A percentile compares a stretch with the other conserved stretches of the same genome.
Evolutionary conservation across 2,329 filamentous ascomycete genomes (phyloP).

Genomic region (Piedraia hortae): DNA sequence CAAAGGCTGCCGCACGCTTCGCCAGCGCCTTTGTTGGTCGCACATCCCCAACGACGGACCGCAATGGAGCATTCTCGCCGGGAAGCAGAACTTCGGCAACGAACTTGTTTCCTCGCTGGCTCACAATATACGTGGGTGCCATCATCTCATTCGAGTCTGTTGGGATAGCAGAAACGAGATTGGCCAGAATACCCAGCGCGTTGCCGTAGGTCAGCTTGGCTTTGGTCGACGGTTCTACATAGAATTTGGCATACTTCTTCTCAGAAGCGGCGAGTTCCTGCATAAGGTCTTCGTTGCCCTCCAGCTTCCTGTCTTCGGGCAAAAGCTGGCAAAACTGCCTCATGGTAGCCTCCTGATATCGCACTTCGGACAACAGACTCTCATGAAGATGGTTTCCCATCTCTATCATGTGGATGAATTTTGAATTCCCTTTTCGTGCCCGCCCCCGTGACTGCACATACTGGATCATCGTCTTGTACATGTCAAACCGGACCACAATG

Average conservation of each 20-base stretch:
- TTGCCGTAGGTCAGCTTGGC: slow-evolving; percentile 56
- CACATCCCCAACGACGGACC: slow-evolving; percentile 32
- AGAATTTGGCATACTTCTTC: slow-evolving; percentile 17
- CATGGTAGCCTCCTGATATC: slow-evolving; percentile 31
- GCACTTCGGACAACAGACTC: slow-evolving; percentile 29
- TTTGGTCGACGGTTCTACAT: slow-evolving; percentile 36
- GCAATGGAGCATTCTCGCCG: slow-evolving; percentile 41
- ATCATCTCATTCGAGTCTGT: slow-evolving; percentile 21
- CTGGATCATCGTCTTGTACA: slow-evolving; percentile 73
- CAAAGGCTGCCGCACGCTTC: slow-evolving; percentile 71
- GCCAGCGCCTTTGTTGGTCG: slow-evolving; percentile 47
- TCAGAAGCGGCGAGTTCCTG: slow-evolving; percentile 28
- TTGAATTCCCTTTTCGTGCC: slow-evolving; percentile 49
- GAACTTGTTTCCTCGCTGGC: slow-evolving; percentile 29
- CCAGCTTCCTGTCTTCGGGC: slow-evolving; percentile 44
- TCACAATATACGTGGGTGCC: slow-evolving; percentile 34
- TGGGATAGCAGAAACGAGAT: slow-evolving; percentile 44
- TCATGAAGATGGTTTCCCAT: slow-evolving; percentile 33
- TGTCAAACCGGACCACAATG: slow-evolving; percentile 49
- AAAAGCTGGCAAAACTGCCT: slow-evolving; percentile 48
- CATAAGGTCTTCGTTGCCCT: slow-evolving; percentile 29
- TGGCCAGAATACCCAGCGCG: slow-evolving; percentile 41
- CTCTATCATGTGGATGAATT: slow-evolving; percentile 67
- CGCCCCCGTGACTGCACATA: slow-evolving; percentile 83
- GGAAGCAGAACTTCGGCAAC: slow-evolving; percentile 59